Evolutionary conservation across 495 filamentous ascomycete species (phyloP), one percentile per base, ranked within the genome.

Genomic region (Aspergillus nanangensis): DNA sequence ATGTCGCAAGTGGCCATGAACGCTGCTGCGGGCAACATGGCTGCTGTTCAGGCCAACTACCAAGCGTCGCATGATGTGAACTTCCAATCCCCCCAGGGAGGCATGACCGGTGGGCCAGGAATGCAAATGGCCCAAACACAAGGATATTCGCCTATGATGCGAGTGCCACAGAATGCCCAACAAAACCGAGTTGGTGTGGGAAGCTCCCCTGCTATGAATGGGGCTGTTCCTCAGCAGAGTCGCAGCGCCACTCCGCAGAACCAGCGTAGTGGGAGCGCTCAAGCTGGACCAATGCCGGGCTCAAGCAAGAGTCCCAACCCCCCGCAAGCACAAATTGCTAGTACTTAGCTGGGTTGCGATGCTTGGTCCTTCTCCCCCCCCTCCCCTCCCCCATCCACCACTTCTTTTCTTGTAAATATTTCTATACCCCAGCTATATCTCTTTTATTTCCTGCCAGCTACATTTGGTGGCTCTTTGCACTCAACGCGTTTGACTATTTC

Each of bases 91-190:
- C 58, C 65, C 36, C 65, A 67, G 42, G 25, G 58, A 21, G 50
- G 53, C 36, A 50, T 68, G 51, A 65, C 66, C 46, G 62, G 65
- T 31, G 56, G 63, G 29, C 47, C 62, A 7, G 70, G 61, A 13
- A 67, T 74, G 58, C 70, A 70, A 41, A 63, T 62, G 8, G 65
- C 68, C 38, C 82, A 69, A 42, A 59, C 83, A 5, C 84, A 88
- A 47, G 77, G 85, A 18, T 90, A 86, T 57, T 85, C 85, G 15
- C 82, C 84, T 33, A 80, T 87, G 55, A 79, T 89, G 57, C 75
- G 86, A 37, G 80, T 81, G 21, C 83, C 87, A 47, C 86, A 90
- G 51, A 48, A 59, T 22, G 56, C 61, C 22, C 74, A 70, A 50
- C 71, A 70, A 36, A 73, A 64, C 38, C 65, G 70, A 14, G 68